phyloP scores from a whole-genome alignment of 176 grass and related monocot species.

The Oryza meridionalis region DNA sequence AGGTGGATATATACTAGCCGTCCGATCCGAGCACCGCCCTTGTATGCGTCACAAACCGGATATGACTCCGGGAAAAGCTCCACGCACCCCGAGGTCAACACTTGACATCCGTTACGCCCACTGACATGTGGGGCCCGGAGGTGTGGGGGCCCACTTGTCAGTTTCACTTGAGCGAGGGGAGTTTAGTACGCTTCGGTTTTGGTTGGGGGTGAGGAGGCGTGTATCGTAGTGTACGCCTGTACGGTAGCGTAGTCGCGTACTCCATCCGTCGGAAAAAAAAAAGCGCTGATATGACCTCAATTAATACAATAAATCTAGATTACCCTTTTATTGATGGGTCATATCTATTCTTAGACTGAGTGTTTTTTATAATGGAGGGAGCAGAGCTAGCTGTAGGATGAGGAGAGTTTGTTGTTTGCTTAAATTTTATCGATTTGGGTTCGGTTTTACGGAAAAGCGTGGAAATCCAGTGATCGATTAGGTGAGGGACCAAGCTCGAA shows the following conservation, averaged over 20 bases:
- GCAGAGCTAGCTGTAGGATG: no score
- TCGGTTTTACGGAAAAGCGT: slow-evolving; percentile 46
- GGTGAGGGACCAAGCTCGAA: background rate
- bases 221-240: background rate
- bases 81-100: background rate
- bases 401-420: slow-evolving; percentile 1
- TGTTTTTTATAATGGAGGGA: no score
- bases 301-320: no score
- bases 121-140: background rate
- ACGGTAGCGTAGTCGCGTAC: background rate
- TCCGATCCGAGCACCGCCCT: slow-evolving; percentile 37
- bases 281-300: no score
- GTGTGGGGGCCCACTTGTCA: rapidly evolving
- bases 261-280: no score
- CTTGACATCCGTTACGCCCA: rapidly evolving
- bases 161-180: rapidly evolving
- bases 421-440: slow-evolving; percentile 9
- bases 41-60: slow-evolving; percentile 44
- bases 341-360: no score
- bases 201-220: background rate
- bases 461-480: background rate
- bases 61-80: background rate
- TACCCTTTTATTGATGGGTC: no score
- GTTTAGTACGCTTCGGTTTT: background rate
- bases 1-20: slow-evolving; percentile 60